Conservation (phyloP, 1,284 basidiomycete genomes). For the Ustilago crameri region DNA sequence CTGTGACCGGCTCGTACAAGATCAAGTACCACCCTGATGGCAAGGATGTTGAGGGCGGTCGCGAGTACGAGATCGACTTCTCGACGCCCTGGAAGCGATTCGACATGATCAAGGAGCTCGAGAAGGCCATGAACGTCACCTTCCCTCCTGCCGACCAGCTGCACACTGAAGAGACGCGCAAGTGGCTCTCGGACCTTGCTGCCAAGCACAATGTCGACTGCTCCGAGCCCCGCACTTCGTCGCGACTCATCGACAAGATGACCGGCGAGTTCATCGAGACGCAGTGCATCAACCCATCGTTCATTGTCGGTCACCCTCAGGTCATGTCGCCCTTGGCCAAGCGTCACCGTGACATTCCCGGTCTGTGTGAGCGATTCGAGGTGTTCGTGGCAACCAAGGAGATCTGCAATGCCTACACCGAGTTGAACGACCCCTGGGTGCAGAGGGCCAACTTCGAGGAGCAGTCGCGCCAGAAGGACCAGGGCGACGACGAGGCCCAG, state of each 20-base stretch:
- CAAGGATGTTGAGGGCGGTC: slow-evolving; percentile 76
- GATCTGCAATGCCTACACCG: slow-evolving; percentile 79
- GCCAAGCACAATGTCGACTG: slow-evolving; percentile 92
- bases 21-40: slow-evolving; percentile 92
- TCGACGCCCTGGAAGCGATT: slow-evolving; percentile 97
- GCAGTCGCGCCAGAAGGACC: slow-evolving; percentile 88
- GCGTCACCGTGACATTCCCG: slow-evolving; percentile 70
- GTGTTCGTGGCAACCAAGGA: slow-evolving; percentile 98
- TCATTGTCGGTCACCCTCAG: slow-evolving; percentile 96
- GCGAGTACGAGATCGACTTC: slow-evolving; percentile 86
- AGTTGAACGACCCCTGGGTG: slow-evolving; percentile 78
- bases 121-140: slow-evolving; percentile 89
- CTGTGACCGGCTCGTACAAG: slow-evolving; percentile 84
- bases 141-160: slow-evolving; percentile 93
- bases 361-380: slow-evolving; percentile 98
- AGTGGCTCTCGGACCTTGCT: slow-evolving; percentile 86
- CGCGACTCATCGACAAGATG: slow-evolving; percentile 95
- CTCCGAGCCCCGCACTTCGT: slow-evolving; percentile 91
- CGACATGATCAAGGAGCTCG: slow-evolving; percentile 94
- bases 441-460: slow-evolving; percentile 96
- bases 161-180: slow-evolving; percentile 87
- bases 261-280: slow-evolving; percentile 98
- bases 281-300: slow-evolving; percentile 93
- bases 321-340: slow-evolving; percentile 96
- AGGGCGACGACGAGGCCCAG: slow-evolving; percentile 97